A percentile compares a stretch with the other conserved stretches of the same genome.
Conservation (phyloP, 129 eudicot species). For the Rutidosis leptorrhynchoides region DNA sequence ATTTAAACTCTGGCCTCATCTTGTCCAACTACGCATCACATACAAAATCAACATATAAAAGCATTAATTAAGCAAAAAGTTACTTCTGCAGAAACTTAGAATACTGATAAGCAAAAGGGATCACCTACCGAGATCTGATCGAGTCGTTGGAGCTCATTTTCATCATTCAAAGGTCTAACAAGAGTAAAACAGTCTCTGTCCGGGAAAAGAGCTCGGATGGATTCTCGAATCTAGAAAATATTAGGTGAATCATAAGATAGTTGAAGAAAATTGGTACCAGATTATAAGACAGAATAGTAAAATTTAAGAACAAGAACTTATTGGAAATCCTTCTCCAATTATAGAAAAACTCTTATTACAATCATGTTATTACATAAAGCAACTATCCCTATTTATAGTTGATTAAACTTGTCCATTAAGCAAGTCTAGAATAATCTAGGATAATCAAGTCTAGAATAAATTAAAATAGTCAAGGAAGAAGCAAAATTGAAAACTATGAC, state of each 20-base stretch:
- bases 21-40: conserved; percentile 56
- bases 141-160: conserved; percentile 82
- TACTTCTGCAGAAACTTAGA: conserved; percentile 3
- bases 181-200: conserved; percentile 98
- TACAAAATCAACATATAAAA: background rate
- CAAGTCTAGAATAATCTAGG: no score
- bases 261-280: no score
- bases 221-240: conserved; percentile 78
- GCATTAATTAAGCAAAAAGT: conserved; percentile 21
- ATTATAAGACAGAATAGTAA: no score
- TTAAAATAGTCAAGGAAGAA: no score
- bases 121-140: conserved; percentile 82
- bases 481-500: no score
- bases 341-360: no score
- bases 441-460: no score
- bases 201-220: conserved; percentile 96
- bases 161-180: conserved; percentile 85
- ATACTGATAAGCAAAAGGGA: background rate
- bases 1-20: conserved; percentile 88
- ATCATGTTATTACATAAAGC: no score
- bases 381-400: no score
- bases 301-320: no score
- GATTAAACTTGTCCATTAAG: no score
- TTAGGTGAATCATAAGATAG: conserved; percentile 15
- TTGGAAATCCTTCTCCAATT: no score